These are phyloP conservation scores for Aspergillus terreus DNA, from an alignment of 2,329 filamentous ascomycete genomes.

Conservation along the genomic window DNA sequence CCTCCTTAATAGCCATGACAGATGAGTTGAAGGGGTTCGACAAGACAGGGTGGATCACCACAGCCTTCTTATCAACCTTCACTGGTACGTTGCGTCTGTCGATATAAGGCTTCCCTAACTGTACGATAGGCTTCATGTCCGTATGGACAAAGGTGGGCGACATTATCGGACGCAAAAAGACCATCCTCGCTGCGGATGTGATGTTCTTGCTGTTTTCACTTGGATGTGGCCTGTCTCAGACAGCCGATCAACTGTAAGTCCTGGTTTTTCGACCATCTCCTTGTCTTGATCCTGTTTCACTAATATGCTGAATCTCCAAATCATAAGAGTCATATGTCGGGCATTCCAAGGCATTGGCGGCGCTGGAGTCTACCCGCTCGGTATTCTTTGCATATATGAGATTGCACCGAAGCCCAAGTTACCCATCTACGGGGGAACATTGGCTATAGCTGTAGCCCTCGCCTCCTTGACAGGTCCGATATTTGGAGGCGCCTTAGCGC, in stretches of 20 bases:
- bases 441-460: not conserved
- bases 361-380: constrained; percentile 3
- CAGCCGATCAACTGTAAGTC: constrained; percentile 1
- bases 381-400: not conserved
- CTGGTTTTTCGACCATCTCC: too few relatives aligned
- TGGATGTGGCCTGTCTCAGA: constrained; percentile 1
- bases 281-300: not conserved
- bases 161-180: constrained; percentile 2
- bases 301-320: not conserved
- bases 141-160: constrained; percentile 4
- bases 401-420: not conserved
- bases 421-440: not conserved
- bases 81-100: constrained; percentile 18
- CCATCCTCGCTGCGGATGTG: not conserved
- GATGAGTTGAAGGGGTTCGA: constrained; percentile 30
- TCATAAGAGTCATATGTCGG: constrained; percentile 2
- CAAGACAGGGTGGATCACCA: constrained; percentile 34
- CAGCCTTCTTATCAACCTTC: constrained; percentile 32
- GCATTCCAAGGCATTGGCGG: constrained; percentile 5
- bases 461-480: constrained; percentile 2
- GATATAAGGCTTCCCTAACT: not conserved
- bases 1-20: constrained; percentile 31
- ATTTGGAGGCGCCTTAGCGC: not conserved
- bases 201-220: constrained; percentile 3
- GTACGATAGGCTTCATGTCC: constrained; percentile 1